A percentile compares a stretch with the other conserved stretches of the same genome.
These are phyloP conservation scores for Dactylellina drechsleri DNA, from an alignment of 2,329 filamentous ascomycete genomes.

Conservation along the genomic window DNA sequence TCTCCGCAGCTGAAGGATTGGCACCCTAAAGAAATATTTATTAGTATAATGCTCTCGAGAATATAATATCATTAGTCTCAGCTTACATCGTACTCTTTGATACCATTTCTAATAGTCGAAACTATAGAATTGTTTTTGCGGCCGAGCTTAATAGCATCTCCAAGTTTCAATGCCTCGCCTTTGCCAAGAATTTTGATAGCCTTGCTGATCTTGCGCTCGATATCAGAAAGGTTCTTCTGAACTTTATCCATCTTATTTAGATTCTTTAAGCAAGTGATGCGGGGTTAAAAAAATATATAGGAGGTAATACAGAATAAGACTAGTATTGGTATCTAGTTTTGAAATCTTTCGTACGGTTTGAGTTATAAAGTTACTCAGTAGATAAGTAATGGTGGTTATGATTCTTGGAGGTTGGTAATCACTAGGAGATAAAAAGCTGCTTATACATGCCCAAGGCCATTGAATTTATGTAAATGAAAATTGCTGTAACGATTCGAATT, in stretches of 20 bases:
- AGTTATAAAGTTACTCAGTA: no score
- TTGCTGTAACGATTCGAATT: no score
- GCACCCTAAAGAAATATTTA: constrained; percentile 34
- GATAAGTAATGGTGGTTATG: no score
- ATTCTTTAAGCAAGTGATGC: no score
- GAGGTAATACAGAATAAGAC: no score
- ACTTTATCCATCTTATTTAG: constrained; percentile 55
- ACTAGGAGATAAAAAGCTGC: no score
- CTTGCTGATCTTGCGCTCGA: constrained; percentile 59
- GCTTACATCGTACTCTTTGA: constrained; percentile 58
- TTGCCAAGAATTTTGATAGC: constrained; percentile 58
- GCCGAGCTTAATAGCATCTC: constrained; percentile 58
- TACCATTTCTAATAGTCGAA: constrained; percentile 58
- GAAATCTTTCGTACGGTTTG: no score
- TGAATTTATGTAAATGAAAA: no score
- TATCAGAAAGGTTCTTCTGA: constrained; percentile 56
- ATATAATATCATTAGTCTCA: background rate
- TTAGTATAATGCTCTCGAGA: background rate
- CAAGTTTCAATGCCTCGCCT: constrained; percentile 56
- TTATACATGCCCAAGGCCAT: no score
- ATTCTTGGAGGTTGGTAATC: no score
- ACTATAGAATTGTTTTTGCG: constrained; percentile 59
- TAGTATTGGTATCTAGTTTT: no score
- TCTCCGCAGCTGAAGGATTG: constrained; percentile 56
- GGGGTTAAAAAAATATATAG: no score